Evolutionary conservation across 495 filamentous ascomycete species (phyloP), one percentile per base, ranked within the genome.

Genomic region (Hypomontagnella monticulosa): DNA sequence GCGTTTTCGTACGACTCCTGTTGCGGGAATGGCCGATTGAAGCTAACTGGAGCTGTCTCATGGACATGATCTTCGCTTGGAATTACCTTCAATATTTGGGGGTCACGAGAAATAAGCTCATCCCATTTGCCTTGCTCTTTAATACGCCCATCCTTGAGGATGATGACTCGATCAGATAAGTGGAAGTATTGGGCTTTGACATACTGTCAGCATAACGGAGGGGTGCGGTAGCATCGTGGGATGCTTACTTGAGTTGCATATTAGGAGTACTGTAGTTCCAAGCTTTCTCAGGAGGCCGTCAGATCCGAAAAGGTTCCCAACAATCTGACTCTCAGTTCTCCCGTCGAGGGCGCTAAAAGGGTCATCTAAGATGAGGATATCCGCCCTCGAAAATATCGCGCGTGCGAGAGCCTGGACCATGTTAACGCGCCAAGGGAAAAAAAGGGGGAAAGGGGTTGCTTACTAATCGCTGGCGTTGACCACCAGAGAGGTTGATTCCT

Each of bases 401-500:
- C 80, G 67, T 7, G 80, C 80, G 3, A 82, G 69, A 12, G 73
- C 66, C 71, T 79, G 30, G 11, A 46, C 7, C 30, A 10, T 23
- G 60, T 69, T 16, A 58, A 30, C 23, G 8, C n/a, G 33, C 32
- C 5, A 4, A 6, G n/a, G 1, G n/a, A 20, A 15, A 11, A 6
- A 16, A 38, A 37, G 18, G 14, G 36, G 14, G 19, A 11, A 15
- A 51, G 23, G 23, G 23, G 23, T 6, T 32, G 30, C 77, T 41
- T 73, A 81, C 79, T 18, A 89, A 44, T 36, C 88, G 82, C 55
- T 89, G 86, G 54, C 84, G 85, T 66, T 90, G 88, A 0, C 88
- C 88, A 7, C 88, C 88, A n/a, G 84, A 87, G 0, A 91, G 77
- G 0, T 84, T 88, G 44, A 87, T 83, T 10, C 88, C 88, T 69